A percentile compares a stretch with the other conserved stretches of the same genome.
Conservation (phyloP, 2,329 filamentous ascomycete species). For the Aureobasidium sp. region DNA sequence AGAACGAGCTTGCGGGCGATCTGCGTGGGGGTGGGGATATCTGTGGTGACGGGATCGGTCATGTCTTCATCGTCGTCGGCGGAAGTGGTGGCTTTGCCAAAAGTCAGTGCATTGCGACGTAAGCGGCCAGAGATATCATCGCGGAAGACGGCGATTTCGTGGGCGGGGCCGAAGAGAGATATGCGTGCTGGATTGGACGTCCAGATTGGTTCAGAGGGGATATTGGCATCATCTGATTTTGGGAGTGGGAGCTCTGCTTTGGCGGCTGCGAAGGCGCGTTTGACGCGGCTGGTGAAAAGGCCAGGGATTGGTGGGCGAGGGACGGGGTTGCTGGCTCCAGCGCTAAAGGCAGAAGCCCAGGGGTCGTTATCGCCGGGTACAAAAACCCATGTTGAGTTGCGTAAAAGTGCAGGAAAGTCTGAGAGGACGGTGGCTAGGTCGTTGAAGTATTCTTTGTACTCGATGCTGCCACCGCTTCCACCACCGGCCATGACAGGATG, state of each 20-base stretch:
- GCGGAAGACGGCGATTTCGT: conserved; percentile 80
- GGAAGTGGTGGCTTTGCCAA: conserved; percentile 46
- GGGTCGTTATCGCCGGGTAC: conserved; percentile 95
- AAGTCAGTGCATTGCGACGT: conserved; percentile 65
- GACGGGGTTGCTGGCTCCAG: conserved; percentile 63
- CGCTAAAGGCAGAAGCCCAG: conserved; percentile 83
- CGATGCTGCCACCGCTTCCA: conserved; percentile 73
- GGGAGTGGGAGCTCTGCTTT: conserved; percentile 58
- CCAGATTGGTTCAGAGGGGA: conserved; percentile 71
- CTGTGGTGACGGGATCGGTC: conserved; percentile 25
- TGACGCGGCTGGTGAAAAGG: conserved; percentile 81
- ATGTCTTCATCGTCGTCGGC: conserved; percentile 21
- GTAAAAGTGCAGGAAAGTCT: conserved; percentile 75
- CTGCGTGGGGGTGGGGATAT: conserved; percentile 12
- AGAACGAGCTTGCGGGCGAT: conserved; percentile 59
- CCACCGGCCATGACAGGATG: conserved; percentile 55
- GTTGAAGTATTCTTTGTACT: conserved; percentile 96
- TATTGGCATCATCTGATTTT: conserved; percentile 48
- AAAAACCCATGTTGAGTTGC: conserved; percentile 78
- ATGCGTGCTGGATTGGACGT: conserved; percentile 79
- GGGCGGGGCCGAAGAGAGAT: conserved; percentile 75
- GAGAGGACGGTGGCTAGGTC: conserved; percentile 72
- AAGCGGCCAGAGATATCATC: conserved; percentile 80
- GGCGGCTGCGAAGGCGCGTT: conserved; percentile 69
- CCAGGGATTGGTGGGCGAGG: conserved; percentile 71